A percentile compares a stretch with the other conserved stretches of the same genome.
phyloP scores from a whole-genome alignment of 2,329 filamentous ascomycete species.

The Diaporthe sp. region DNA sequence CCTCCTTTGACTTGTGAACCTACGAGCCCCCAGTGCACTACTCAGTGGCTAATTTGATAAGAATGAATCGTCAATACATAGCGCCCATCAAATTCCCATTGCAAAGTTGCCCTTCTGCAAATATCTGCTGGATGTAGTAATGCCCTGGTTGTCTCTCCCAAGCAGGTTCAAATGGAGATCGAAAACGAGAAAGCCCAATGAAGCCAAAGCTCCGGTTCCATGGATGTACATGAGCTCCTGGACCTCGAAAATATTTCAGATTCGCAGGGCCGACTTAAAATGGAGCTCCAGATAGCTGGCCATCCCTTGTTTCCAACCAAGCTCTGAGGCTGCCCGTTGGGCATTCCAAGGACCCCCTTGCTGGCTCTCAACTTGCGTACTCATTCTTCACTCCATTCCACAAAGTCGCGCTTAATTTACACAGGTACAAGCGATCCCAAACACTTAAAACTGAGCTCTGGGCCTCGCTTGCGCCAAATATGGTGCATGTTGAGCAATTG shows the following conservation, averaged over 20 bases:
- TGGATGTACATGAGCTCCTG: not conserved
- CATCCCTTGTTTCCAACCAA: not conserved
- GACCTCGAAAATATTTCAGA: not conserved
- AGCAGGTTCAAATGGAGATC: too few relatives aligned
- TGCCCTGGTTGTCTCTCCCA: too few relatives aligned
- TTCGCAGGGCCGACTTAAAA: not conserved
- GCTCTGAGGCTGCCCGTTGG: not conserved
- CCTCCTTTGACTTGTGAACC: not conserved
- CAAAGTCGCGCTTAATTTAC: not conserved
- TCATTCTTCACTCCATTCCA: not conserved
- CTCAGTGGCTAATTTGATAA: not conserved
- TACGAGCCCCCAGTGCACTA: not conserved
- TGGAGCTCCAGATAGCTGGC: not conserved
- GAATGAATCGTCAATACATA: too few relatives aligned
- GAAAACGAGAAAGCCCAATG: too few relatives aligned
- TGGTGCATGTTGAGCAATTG: not conserved
- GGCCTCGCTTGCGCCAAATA: not conserved
- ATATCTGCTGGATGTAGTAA: too few relatives aligned
- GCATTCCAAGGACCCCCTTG: slow-evolving; percentile 3
- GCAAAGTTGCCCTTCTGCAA: too few relatives aligned
- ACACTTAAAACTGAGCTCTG: too few relatives aligned
- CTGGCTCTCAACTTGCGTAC: not conserved
- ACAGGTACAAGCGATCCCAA: not conserved
- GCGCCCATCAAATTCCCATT: too few relatives aligned
- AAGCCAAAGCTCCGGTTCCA: not conserved